Evolutionary conservation across 2,329 filamentous ascomycete genomes (phyloP).

Genomic region (Ambrosiella beaveri): DNA sequence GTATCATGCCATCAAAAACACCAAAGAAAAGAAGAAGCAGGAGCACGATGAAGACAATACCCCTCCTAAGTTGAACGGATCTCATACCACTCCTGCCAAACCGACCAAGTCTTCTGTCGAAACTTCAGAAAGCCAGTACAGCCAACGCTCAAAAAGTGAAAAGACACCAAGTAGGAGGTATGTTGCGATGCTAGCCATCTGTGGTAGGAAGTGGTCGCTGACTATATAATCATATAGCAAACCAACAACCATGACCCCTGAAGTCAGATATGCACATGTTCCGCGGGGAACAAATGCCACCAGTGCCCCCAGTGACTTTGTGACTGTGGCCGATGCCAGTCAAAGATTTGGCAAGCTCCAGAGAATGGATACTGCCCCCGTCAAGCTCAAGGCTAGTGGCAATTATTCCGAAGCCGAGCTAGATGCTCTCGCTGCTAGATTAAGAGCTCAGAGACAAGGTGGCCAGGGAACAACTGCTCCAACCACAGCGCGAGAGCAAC

Average conservation of each 20-base stretch:
- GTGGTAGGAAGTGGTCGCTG: too few species aligned
- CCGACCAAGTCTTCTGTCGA: constrained; percentile 8
- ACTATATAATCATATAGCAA: too few species aligned
- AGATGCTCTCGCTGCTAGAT: background rate
- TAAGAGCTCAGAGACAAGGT: background rate
- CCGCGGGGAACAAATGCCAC: background rate
- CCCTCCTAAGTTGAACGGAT: background rate
- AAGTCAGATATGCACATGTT: background rate
- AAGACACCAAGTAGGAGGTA: too few species aligned
- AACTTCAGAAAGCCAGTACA: background rate
- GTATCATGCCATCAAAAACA: constrained; percentile 11
- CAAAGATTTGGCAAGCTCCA: background rate
- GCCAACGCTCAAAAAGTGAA: too few species aligned
- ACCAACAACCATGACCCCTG: background rate
- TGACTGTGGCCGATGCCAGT: constrained; percentile 6
- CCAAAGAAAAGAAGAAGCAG: background rate
- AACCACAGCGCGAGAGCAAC: background rate
- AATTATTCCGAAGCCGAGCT: background rate
- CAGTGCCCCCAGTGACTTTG: background rate
- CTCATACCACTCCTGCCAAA: background rate
- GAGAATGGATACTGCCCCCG: background rate
- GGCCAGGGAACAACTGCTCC: background rate
- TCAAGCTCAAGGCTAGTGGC: background rate
- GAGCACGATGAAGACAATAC: background rate
- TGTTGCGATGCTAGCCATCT: too few species aligned